These are phyloP conservation scores for Glaciozyma antarctica DNA, from an alignment of 768 basidiomycete species.

Conservation along the genomic window DNA sequence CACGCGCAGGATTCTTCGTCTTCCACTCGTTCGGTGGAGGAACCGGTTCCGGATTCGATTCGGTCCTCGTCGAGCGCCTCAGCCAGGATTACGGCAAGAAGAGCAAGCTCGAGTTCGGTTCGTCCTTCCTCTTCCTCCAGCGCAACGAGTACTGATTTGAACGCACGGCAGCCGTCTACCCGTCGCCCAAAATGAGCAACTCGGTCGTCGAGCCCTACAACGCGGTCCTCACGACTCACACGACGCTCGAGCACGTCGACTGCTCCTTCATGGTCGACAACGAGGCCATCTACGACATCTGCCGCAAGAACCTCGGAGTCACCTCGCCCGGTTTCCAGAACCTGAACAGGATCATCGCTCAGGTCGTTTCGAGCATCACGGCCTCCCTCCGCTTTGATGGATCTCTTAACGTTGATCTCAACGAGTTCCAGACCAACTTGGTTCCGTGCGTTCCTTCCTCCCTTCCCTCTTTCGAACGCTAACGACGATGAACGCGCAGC, in stretches of 20 bases:
- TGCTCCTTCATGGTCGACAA: constrained; percentile 99
- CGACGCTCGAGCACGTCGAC: constrained; percentile 99
- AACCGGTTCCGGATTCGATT: constrained; percentile 98
- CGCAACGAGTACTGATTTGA: background rate
- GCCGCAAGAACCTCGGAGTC: constrained; percentile 88
- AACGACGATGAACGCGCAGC: background rate
- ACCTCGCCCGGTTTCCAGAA: constrained; percentile 80
- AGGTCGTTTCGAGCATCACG: constrained; percentile 95
- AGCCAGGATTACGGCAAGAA: constrained; percentile 99
- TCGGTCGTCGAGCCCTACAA: constrained; percentile 99
- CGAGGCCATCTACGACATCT: constrained; percentile 53
- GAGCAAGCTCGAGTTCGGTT: constrained; percentile 95
- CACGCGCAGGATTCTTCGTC: constrained; percentile 74
- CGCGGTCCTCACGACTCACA: constrained; percentile 79
- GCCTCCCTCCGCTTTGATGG: constrained; percentile 96
- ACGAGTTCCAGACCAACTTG: constrained; percentile 97
- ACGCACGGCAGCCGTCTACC: constrained; percentile 21
- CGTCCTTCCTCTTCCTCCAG: constrained; percentile 49
- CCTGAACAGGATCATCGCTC: constrained; percentile 91
- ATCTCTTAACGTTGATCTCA: constrained; percentile 90
- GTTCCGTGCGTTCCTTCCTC: constrained; percentile 51
- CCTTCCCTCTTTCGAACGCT: background rate
- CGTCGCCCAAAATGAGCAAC: constrained; percentile 49
- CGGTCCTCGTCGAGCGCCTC: constrained; percentile 89
- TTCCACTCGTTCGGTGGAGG: constrained; percentile 99